Base-by-base conservation (phyloP, 106 monocot genomes). In the Phalaenopsis equestris region DNA sequence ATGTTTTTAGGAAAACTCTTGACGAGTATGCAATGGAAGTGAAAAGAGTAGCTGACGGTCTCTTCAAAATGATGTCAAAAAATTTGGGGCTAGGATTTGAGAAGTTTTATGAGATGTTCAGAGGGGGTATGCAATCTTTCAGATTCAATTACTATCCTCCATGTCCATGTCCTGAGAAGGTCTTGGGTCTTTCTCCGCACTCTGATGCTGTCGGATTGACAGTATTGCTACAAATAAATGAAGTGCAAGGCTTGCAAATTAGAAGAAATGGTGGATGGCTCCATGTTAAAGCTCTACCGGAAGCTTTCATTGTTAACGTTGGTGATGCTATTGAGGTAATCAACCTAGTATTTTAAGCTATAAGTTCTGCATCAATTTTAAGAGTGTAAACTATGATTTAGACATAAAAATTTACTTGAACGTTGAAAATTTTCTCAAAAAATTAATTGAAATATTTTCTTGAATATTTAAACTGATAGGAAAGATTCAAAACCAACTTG, bases 101-200 rank as follows among this genome's bases (percentile, higher is more conserved):
- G 16, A 74, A 70, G 52, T 6, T 82, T 11, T 14, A 8, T 2
- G 67, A 57, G 6, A 43, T 42, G 15, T 83, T 86, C 47, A 52
- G 67, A 42, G 46, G 72, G 3, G 78, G 82, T 0, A 6, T 64
- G 3, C 86, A 86, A 57, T 14, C 55, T 16, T 42, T 83, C 19
- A 86, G 80, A 45, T 76, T 86, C 0, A 86, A 86, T 61, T 86
- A 86, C 76, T 86, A 86, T 46, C 86, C 86, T 8, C 82, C 86
- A 56, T 83, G 82, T 39, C 68, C 45, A 5, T 38, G 68, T 42
- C 55, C 86, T 2, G 37, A 77, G 43, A 83, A 86, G 68, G 82
- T 80, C 11, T 21, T 82, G n/a, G 86, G 86, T 12, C 47, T 86
- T 30, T 72, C 80, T 3, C 73, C 8, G 80, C 86, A 86, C 77